Base-by-base conservation (phyloP, 805 yeast species). In the Tetrapisispora fleetii region DNA sequence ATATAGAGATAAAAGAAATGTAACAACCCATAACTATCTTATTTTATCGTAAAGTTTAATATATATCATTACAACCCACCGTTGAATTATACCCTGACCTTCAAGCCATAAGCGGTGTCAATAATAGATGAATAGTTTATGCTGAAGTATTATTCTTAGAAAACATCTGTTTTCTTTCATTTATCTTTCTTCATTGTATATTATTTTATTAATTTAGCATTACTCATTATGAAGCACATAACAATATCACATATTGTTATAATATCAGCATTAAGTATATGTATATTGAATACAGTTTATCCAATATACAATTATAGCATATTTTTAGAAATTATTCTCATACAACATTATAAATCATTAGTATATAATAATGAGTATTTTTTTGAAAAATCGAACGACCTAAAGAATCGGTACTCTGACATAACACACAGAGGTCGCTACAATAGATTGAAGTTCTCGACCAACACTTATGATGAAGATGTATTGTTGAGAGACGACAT, bases 381-480 rank as follows among this genome's bases (percentile, higher is more conserved):
- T 9, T 28, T 39, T 39, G 46, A 43, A 14, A 50, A 43, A 44
- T 60, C 64, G 9, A 17, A 30, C 5, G 40, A 50, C 2, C 54
- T 53, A 1, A 37, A 52, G 13, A 46, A 48, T 24, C 54, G 48
- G 30, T 62, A 56, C 49, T 57, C 56, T 27, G 7, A 17, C 2
- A 17, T 35, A 8, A 52, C 59, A 24, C 53, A 51, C 19, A 46
- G 55, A 14, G 42, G 28, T 30, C 32, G 44, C 37, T 27, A 45
- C 3, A 37, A 32, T 19, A 53, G 52, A 4, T 46, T 56, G 33
- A 64, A 64, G 43, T 52, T 62, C 18, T 59, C 67, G 0, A 52
- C 63, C 22, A 60, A 63, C 35, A 50, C 60, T 2, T 56, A 65
- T 47, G 57, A 54, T 30, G 48, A 57, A 38, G 53, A 53, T 14